Evolutionary conservation across 2,329 filamentous ascomycete genomes (phyloP).

Genomic region (Fusarium pseudograminearum): DNA sequence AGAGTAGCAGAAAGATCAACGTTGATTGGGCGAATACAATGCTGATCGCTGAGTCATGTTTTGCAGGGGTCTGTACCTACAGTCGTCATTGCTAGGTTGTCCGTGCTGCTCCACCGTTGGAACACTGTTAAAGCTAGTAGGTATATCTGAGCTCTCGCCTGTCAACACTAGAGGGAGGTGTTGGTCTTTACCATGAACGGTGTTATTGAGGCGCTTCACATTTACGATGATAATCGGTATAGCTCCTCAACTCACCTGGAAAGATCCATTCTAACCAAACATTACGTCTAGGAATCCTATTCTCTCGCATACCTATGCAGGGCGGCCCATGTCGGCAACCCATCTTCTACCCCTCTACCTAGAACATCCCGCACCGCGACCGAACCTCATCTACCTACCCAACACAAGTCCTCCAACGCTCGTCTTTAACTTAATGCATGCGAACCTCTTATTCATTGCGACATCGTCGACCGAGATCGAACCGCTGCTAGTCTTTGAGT

Average conservation of each 20-base stretch:
- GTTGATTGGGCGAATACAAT: slow-evolving; percentile 39
- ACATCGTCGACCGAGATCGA: slow-evolving; percentile 89
- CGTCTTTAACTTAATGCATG: slow-evolving; percentile 88
- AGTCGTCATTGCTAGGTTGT: slow-evolving; percentile 54
- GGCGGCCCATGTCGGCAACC: slow-evolving; percentile 79
- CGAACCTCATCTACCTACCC: slow-evolving; percentile 86
- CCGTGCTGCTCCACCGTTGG: slow-evolving; percentile 15
- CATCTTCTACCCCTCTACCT: slow-evolving; percentile 89
- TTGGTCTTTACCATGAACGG: slow-evolving; percentile 74
- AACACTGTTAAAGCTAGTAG: background rate
- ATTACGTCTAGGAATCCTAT: slow-evolving; percentile 74
- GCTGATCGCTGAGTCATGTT: slow-evolving; percentile 47
- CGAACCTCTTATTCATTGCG: slow-evolving; percentile 86
- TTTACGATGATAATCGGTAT: slow-evolving; percentile 96
- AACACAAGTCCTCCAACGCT: slow-evolving; percentile 87
- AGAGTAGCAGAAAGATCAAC: slow-evolving; percentile 19
- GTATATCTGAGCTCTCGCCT: slow-evolving; percentile 11
- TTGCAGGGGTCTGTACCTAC: slow-evolving; percentile 1
- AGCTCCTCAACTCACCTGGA: background rate
- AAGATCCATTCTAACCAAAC: slow-evolving; percentile 40
- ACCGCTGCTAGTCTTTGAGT: slow-evolving; percentile 90
- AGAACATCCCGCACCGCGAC: slow-evolving; percentile 81
- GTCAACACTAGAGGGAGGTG: slow-evolving; percentile 45
- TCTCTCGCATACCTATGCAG: slow-evolving; percentile 89
- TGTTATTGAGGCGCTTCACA: slow-evolving; percentile 94